Evolutionary conservation across 768 basidiomycete genomes (phyloP).

Genomic region (Scleroderma bovista): DNA sequence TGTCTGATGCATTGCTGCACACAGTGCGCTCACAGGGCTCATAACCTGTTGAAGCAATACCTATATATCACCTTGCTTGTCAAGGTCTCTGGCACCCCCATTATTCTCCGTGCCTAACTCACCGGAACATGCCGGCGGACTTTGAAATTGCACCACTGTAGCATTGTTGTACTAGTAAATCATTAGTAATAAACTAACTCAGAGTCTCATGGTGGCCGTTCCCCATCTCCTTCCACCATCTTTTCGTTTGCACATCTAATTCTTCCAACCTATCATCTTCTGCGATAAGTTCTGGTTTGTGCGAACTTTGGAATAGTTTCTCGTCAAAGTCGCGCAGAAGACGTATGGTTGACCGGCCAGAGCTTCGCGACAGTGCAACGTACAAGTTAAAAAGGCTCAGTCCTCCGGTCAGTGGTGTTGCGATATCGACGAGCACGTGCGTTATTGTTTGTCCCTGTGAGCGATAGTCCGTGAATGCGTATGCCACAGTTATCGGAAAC

Average conservation of each 20-base stretch:
- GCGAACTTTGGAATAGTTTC: slow-evolving; percentile 11
- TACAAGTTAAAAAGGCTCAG: slow-evolving; percentile 35
- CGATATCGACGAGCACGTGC: slow-evolving; percentile 33
- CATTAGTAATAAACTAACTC: too few species aligned
- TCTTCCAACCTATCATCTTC: slow-evolving; percentile 2
- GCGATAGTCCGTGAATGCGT: slow-evolving; percentile 39
- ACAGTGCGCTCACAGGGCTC: too few species aligned
- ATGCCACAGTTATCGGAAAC: slow-evolving; percentile 32
- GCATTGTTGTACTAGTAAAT: too few species aligned
- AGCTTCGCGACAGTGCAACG: slow-evolving; percentile 31
- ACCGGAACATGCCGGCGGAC: too few species aligned
- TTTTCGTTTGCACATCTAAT: slow-evolving; percentile 5
- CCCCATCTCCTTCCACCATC: not conserved
- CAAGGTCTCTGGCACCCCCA: too few species aligned
- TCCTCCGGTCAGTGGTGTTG: slow-evolving; percentile 23
- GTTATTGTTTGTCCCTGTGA: slow-evolving; percentile 38
- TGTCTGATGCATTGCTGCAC: too few species aligned
- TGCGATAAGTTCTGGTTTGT: not conserved
- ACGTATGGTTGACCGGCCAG: slow-evolving; percentile 10
- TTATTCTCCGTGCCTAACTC: too few species aligned
- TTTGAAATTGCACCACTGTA: too few species aligned
- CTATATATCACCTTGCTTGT: too few species aligned
- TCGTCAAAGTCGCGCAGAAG: slow-evolving; percentile 27
- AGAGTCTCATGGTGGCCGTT: too few species aligned
- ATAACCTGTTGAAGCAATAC: too few species aligned